A percentile compares a stretch with the other conserved stretches of the same genome.
Evolutionary conservation across 768 basidiomycete species (phyloP).

Genomic region (Sarcomyxa edulis): DNA sequence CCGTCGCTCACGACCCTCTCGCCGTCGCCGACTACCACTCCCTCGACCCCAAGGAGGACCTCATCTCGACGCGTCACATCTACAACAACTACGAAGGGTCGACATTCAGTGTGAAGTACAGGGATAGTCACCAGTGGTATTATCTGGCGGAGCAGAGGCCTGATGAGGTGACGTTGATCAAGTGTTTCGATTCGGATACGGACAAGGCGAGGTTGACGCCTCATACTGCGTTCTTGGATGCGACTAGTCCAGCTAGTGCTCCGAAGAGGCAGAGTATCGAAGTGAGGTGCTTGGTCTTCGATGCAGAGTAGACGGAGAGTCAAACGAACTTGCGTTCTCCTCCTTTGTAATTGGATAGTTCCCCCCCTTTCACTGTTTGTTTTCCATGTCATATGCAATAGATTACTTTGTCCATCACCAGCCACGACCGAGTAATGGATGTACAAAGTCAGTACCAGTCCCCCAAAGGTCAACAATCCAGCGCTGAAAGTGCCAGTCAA

Average conservation of each 20-base stretch:
- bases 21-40: slow-evolving; percentile 35
- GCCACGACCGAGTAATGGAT: too few relatives aligned
- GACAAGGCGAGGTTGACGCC: slow-evolving; percentile 38
- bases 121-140: slow-evolving; percentile 29
- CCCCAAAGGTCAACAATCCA: too few relatives aligned
- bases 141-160: slow-evolving; percentile 27
- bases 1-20: slow-evolving; percentile 33
- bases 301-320: slow-evolving; percentile 23
- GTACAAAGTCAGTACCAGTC: too few relatives aligned
- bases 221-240: slow-evolving; percentile 59
- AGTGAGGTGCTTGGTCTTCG: slow-evolving; percentile 59
- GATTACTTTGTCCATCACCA: too few relatives aligned
- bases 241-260: slow-evolving; percentile 42
- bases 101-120: slow-evolving; percentile 27
- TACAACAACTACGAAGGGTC: slow-evolving; percentile 32
- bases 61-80: slow-evolving; percentile 24
- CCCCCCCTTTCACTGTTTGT: too few relatives aligned
- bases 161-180: slow-evolving; percentile 31
- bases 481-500: too few relatives aligned
- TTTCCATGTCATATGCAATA: too few relatives aligned
- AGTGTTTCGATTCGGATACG: slow-evolving; percentile 18
- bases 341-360: too few relatives aligned
- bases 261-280: slow-evolving; percentile 56
- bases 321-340: too few relatives aligned
- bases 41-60: slow-evolving; percentile 25